Conservation (phyloP, 2,329 filamentous ascomycete species). For the Colletotrichum endophyticum region DNA sequence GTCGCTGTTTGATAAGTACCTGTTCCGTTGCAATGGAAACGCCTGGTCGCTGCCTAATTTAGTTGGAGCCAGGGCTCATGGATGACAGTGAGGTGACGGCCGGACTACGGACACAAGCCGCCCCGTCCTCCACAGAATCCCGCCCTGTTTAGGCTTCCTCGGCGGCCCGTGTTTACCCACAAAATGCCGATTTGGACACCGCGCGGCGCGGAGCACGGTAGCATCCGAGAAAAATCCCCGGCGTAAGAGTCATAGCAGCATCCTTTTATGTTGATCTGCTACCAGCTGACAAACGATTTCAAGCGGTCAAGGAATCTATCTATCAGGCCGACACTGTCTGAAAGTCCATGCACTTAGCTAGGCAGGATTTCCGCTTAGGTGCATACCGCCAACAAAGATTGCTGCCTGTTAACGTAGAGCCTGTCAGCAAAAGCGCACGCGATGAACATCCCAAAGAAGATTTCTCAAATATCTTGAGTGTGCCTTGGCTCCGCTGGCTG, state of each 20-base stretch:
- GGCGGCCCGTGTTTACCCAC: background rate
- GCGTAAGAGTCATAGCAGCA: background rate
- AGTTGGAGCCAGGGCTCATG: background rate
- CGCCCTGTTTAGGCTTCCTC: background rate
- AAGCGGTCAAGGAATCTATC: background rate
- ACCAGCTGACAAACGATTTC: background rate
- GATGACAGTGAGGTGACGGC: background rate
- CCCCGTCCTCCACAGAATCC: background rate
- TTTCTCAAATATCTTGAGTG: background rate
- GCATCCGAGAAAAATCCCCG: rapidly evolving
- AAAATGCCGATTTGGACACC: background rate
- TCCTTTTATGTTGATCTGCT: rapidly evolving
- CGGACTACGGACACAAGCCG: background rate
- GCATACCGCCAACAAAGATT: background rate
- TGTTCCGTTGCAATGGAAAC: background rate
- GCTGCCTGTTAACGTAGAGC: background rate
- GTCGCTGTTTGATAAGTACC: background rate
- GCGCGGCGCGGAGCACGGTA: background rate
- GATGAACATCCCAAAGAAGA: background rate
- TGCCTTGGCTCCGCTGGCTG: background rate
- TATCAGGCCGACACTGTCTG: background rate
- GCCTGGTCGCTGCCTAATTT: background rate
- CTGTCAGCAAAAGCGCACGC: background rate
- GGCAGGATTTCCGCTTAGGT: background rate
- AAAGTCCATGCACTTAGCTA: background rate